Base-by-base conservation (phyloP, 305 asterid genomes). In the Solanum chacoense region DNA sequence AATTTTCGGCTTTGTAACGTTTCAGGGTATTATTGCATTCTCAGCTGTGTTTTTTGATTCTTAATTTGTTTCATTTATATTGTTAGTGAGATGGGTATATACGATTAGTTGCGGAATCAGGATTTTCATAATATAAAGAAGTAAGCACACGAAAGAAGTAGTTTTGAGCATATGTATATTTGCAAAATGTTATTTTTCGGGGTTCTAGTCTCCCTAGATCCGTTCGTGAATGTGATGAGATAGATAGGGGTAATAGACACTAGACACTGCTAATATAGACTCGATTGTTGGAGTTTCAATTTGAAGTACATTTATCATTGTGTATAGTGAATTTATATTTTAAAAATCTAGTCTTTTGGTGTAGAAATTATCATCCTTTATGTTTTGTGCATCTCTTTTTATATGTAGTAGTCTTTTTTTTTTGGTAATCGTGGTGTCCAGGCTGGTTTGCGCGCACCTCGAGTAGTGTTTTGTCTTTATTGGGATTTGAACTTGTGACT, bases 1-100 rank as follows among this genome's bases (percentile, higher is more conserved):
- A 90, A 42, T 88, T 91, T 89, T 85, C 91, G 97, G 75, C 91
- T 94, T 22, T 88, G 94, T 80, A 93, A 89, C 38, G 94, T 95
- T 86, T 90, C 94, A 20, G 97, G 98, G 99, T 96, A 94, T 29
- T 71, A 0, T 26, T 26, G 20, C 34, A 71, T 1, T 71, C 76
- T 28, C 32, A 71, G 3, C 28, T 28, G 35, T 26, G 35, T 28
- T 0, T 69, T 55, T 71, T 71, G 35, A 12, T 71, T 69, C 35
- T 71, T 26, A 71, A 26, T 7, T 13, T 72, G 24, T 29, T 72
- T 29, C 4, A 29, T 26, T 12, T 14, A 16, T 29, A 13, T 29
- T 72, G 37, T 7, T 29, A 72, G 1, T 72, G 20, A 72, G 37
- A 72, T 29, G n/a, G n/a, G 22, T 72, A 13, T 13, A 29, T 18